These are phyloP conservation scores for Dactylonectria estremocensis DNA, from an alignment of 2,329 filamentous ascomycete species.

Conservation along the genomic window DNA sequence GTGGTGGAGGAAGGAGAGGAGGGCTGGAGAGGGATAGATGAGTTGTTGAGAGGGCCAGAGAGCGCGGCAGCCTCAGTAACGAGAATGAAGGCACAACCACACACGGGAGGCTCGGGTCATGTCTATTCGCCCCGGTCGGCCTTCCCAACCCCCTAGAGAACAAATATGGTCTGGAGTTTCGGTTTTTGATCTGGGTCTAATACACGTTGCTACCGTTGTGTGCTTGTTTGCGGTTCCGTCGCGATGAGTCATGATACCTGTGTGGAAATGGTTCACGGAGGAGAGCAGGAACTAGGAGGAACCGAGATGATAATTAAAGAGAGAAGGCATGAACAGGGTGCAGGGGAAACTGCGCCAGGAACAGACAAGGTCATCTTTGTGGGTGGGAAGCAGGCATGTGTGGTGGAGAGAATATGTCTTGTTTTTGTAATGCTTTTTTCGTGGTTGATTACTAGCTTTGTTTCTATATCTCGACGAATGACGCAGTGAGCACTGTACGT, in stretches of 20 bases:
- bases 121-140: conserved; percentile 45
- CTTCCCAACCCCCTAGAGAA: conserved; percentile 55
- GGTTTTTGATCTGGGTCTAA: conserved; percentile 62
- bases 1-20: conserved; percentile 9
- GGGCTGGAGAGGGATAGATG: conserved; percentile 22
- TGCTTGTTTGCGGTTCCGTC: conserved; percentile 38
- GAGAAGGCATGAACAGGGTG: not conserved
- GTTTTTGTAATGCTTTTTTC: conserved; percentile 16
- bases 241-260: conserved; percentile 29
- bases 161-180: conserved; percentile 65
- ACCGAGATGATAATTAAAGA: not conserved
- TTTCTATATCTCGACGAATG: conserved; percentile 53
- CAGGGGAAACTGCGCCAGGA: not conserved
- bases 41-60: conserved; percentile 29
- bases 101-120: conserved; percentile 44
- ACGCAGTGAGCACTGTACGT: conserved; percentile 49
- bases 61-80: conserved; percentile 40
- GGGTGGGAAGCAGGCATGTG: conserved; percentile 8
- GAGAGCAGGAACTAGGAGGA: conserved; percentile 3
- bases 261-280: conserved; percentile 15
- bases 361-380: conserved; percentile 5
- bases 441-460: conserved; percentile 22
- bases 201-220: conserved; percentile 55
- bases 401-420: conserved; percentile 17
- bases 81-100: conserved; percentile 42